Percentiles rank a stretch among this genome's conserved stretches.
Evolutionary conservation across 768 basidiomycete genomes (phyloP).

Genomic region (Stropharia rugosoannulata): DNA sequence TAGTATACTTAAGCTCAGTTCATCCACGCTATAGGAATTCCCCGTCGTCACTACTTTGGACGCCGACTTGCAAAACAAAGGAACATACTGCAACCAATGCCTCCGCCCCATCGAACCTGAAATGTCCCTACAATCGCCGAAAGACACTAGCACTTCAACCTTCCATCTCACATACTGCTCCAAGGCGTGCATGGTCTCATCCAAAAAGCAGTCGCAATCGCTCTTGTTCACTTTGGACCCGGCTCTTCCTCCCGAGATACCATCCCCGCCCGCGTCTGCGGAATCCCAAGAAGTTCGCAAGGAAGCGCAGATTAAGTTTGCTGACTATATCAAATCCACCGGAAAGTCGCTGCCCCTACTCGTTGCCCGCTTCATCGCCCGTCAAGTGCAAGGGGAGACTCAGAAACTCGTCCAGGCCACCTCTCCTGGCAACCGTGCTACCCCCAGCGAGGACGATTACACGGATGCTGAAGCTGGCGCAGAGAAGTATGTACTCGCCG

Average conservation of each 20-base stretch:
- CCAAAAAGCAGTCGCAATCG: slow-evolving; percentile 60
- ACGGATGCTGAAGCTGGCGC: slow-evolving; percentile 47
- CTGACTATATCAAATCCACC: slow-evolving; percentile 48
- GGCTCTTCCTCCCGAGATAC: slow-evolving; percentile 51
- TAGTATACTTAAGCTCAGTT: background rate
- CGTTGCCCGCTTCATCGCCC: slow-evolving; percentile 68
- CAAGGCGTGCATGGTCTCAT: slow-evolving; percentile 54
- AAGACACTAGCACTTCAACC: slow-evolving; percentile 50
- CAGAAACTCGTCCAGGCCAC: slow-evolving; percentile 46
- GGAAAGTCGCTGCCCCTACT: slow-evolving; percentile 48
- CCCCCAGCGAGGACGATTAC: slow-evolving; percentile 33
- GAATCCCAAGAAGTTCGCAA: slow-evolving; percentile 43
- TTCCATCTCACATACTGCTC: slow-evolving; percentile 73
- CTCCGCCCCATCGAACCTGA: slow-evolving; percentile 54
- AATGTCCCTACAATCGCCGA: slow-evolving; percentile 41
- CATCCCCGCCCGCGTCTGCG: slow-evolving; percentile 24
- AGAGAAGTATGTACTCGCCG: slow-evolving; percentile 56
- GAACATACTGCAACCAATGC: slow-evolving; percentile 74
- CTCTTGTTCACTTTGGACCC: slow-evolving; percentile 72
- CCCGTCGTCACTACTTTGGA: slow-evolving; percentile 75
- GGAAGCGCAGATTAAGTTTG: slow-evolving; percentile 59
- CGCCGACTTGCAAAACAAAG: slow-evolving; percentile 63
- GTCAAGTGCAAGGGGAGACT: slow-evolving; percentile 67
- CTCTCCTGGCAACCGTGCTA: slow-evolving; percentile 13
- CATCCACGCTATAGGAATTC: slow-evolving; percentile 52